Base-by-base conservation (phyloP, 345 rosid genomes). In the Raphanus raphanistrum region DNA sequence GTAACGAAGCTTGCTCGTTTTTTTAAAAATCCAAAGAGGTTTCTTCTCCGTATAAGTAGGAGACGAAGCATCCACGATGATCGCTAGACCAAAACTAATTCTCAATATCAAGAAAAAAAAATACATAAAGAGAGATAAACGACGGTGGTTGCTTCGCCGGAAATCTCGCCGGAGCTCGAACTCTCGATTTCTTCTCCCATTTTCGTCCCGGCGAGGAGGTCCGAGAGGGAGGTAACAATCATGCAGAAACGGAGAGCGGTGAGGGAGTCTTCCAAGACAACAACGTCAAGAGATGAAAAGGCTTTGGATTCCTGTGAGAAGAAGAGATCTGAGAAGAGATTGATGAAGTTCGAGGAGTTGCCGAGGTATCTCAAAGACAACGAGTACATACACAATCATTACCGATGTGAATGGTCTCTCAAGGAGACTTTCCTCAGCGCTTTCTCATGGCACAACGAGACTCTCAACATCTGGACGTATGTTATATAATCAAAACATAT, bases 401-500 rank as follows among this genome's bases (percentile, higher is more conserved):
- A 95, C 79, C 84, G 98, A 52, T 90, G 98, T 81, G 98, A 92
- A 62, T 92, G 99, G 99, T 90, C 99, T 1, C 32, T 95, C 25
- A 89, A 79, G 81, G 96, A 95, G 7, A 85, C 90, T 3, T 70
- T 93, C 68, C 82, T 89, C 74, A 91, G 99, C 87, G 73, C 84
- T 27, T 92, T 95, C 83, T 82, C 90, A 0, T 89, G 88, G 96
- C 99, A 92, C 83, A 95, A 95, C 79, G 99, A 95, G 84, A 92
- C 98, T 68, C 88, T 95, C 60, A 92, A 95, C 66, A 84, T 95
- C 70, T 92, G 97, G 99, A 91, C 98, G 97, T 95, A 83, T 69
- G 93, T 80, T 6, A n/a, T 50, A 21, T 50, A 1, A 21, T 15
- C 27, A 3, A 1, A 5, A 27, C 9, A 21, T 27, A 21, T 2